Evolutionary conservation across 495 filamentous ascomycete genomes (phyloP).

Genomic region (Penicillium ochrochloron): DNA sequence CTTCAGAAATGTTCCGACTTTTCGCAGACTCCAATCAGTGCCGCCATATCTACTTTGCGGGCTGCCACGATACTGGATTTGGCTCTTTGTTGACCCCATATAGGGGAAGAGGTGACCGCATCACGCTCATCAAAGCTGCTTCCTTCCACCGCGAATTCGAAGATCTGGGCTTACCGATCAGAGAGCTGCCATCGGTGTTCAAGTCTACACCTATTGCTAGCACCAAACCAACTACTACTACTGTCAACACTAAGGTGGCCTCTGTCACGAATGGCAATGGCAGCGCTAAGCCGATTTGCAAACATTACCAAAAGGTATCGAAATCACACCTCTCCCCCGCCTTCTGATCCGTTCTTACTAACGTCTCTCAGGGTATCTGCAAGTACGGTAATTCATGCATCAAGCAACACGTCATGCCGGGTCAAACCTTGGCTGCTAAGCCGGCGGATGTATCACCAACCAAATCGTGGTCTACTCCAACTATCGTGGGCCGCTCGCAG

Average conservation of each 20-base stretch:
- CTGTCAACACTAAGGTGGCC: conserved; percentile 20
- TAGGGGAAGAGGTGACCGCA: conserved; percentile 45
- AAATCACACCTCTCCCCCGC: background rate
- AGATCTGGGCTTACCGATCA: conserved; percentile 42
- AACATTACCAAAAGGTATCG: conserved; percentile 46
- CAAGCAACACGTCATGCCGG: conserved; percentile 43
- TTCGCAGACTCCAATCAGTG: conserved; percentile 65
- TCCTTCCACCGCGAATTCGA: conserved; percentile 44
- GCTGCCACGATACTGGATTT: conserved; percentile 66
- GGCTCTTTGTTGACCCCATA: conserved; percentile 59
- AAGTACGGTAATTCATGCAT: conserved; percentile 43
- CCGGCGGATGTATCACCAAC: conserved; percentile 26
- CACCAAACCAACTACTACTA: conserved; percentile 14
- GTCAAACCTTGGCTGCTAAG: conserved; percentile 32
- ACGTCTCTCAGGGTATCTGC: conserved; percentile 41
- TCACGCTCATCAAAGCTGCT: conserved; percentile 57
- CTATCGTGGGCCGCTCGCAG: conserved; percentile 28
- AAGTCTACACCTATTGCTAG: conserved; percentile 29
- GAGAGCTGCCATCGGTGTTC: conserved; percentile 52
- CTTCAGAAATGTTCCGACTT: conserved; percentile 60
- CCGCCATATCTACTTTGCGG: conserved; percentile 68
- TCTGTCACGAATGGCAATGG: conserved; percentile 11
- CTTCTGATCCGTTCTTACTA: background rate
- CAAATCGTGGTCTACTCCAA: conserved; percentile 24
- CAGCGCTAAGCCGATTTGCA: conserved; percentile 36